Percentiles rank a stretch among this genome's conserved stretches.
These are phyloP conservation scores for Saccharomycopsis schoenii DNA, from an alignment of 805 yeast species.

Conservation along the genomic window DNA sequence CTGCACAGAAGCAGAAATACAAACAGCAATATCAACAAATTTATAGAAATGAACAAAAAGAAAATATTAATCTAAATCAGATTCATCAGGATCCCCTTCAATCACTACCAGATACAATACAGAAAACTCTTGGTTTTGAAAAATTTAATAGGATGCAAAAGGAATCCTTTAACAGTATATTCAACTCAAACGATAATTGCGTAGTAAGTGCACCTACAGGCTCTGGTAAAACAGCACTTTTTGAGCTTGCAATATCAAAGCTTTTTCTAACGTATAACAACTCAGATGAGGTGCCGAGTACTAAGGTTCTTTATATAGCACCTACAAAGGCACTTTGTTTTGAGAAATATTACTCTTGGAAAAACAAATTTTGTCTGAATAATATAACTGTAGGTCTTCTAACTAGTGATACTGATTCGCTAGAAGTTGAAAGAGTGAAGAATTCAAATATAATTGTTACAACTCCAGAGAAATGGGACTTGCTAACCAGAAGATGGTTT, in stretches of 20 bases:
- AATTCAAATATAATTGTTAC: conserved; percentile 44
- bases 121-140: neutral
- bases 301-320: conserved; percentile 41
- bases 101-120: neutral
- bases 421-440: conserved; percentile 36
- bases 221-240: conserved; percentile 47
- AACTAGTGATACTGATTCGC: conserved; percentile 43
- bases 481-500: conserved; percentile 41
- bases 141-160: conserved; percentile 45
- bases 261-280: conserved; percentile 24
- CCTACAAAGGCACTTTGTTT: conserved; percentile 51
- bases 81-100: too few relatives aligned
- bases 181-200: conserved; percentile 29
- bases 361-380: conserved; percentile 28
- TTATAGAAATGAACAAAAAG: neutral
- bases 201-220: conserved; percentile 50
- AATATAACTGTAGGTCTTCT: conserved; percentile 39
- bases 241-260: conserved; percentile 41
- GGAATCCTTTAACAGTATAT: conserved; percentile 31
- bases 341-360: conserved; percentile 41
- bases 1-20: too few relatives aligned
- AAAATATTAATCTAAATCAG: too few relatives aligned
- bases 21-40: neutral
- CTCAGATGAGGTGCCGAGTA: conserved; percentile 20
- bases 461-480: conserved; percentile 58